Evolutionary conservation across 2,329 filamentous ascomycete genomes (phyloP), one percentile per base, ranked within the genome.

Genomic region (Cyclaneusma minus): DNA sequence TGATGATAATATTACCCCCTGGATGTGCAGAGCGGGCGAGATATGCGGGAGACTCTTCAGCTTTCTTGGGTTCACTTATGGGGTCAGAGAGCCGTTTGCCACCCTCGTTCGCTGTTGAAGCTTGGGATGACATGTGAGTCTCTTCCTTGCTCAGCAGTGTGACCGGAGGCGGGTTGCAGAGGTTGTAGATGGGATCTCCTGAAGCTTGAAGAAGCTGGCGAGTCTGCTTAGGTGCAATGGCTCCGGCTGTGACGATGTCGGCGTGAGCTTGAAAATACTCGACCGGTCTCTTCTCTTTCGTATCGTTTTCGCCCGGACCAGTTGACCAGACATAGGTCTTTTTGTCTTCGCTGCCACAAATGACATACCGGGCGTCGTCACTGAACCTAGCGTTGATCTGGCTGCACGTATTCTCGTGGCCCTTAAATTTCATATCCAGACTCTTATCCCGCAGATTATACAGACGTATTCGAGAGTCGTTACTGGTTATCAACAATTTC

Each of bases 141-240:
- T 89, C 81, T 12, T 76, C 70, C 14, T 74, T 65, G 37, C 77
- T 84, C 34, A 85, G 61, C 11, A 95, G 60, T 5, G 72, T 85
- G 10, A 95, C 72, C 0, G 87, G 84, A 0, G 87, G 89, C 4
- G 89, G 89, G 40, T 95, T 95, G 59, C 89, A 95, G 1, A 95
- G 62, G 41, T 94, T 85, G 48, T 84, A 98, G n/a, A 98, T 68
- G 2, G 89, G 85, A 46, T 98, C 30, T 7, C 82, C 80, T 0
- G 84, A 91, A 9, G 68, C 65, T 26, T 78, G 74, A 1, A 98
- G 63, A 3, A 89, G 59, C 42, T 80, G 75, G 30, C 81, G 69
- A 7, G 83, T 84, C 41, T 69, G 71, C 0, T 68, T 67, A 0
- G 89, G 87, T 1, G 87, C 87, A 44, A 94, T 76, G 4, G 89